These are phyloP conservation scores for Sporothrix dimorphospora DNA, from an alignment of 2,329 filamentous ascomycete genomes.

Conservation along the genomic window DNA sequence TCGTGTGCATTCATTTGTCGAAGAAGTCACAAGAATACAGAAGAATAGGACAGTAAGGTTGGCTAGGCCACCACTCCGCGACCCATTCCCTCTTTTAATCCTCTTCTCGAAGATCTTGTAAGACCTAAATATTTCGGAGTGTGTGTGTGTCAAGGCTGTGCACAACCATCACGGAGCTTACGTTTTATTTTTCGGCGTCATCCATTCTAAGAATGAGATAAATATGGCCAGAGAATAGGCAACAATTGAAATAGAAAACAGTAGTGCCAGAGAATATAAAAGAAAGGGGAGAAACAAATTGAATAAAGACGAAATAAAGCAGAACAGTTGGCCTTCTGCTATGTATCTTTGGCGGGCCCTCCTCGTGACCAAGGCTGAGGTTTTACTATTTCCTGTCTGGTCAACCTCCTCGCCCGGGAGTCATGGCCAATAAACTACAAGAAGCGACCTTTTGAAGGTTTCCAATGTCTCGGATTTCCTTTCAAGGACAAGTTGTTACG, in stretches of 20 bases:
- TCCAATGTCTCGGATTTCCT: neutral
- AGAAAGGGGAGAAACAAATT: too few species aligned
- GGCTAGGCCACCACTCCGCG: neutral
- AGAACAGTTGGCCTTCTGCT: neutral
- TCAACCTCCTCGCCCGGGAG: neutral
- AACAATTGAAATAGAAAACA: neutral
- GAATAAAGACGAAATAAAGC: too few species aligned
- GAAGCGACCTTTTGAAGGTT: neutral
- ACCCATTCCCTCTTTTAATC: neutral
- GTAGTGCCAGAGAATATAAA: neutral
- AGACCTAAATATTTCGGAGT: neutral
- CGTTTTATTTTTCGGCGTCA: neutral
- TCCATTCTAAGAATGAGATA: neutral
- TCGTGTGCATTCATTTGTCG: neutral
- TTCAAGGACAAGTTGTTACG: neutral
- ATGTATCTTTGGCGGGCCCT: neutral
- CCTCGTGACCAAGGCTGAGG: neutral
- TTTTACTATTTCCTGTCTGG: neutral
- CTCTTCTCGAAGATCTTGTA: neutral
- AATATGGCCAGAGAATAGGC: neutral
- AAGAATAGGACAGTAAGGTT: neutral
- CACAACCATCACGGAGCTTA: conserved; percentile 9
- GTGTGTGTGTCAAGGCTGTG: neutral
- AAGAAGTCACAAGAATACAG: neutral
- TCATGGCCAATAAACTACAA: neutral